Base-by-base conservation (phyloP, 2,329 filamentous ascomycete genomes). In the Talaromyces sp. region DNA sequence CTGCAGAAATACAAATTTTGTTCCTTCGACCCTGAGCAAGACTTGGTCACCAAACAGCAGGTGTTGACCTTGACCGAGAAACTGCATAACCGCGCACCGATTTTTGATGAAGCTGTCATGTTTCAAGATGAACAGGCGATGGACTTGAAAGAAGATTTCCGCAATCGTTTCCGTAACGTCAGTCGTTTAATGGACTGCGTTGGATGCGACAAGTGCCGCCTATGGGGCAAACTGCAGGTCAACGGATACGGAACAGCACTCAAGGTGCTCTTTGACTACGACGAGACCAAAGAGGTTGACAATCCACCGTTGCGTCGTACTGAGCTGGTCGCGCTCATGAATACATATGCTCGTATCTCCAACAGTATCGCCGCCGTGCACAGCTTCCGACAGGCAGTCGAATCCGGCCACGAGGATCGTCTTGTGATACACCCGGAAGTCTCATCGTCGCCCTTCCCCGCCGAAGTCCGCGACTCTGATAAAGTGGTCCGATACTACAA, bases 121-220 rank as follows among this genome's bases (percentile, higher is more conserved):
- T 99, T 99, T 77, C 90, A 90, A 73, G 83, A 85, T 60, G 80
- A 83, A 0, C 76, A 76, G 33, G 81, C 84, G 37, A 84, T 90
- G 2, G 91, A 86, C 2, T 80, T 99, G 63, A 99, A 98, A 76
- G 93, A 98, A 73, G 95, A 99, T 73, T 99, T 99, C 82, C 89
- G 92, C 69, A 95, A 96, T 76, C 90, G 95, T 16, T 99, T 99
- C 83, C 88, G 95, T 73, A 99, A 99, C 73, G 91, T 99, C 65
- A 96, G 91, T 75, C 88, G 95, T 44, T 84, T 98, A 67, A 99
- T 99, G 95, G 95, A 99, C 76, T 99, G 95, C 69, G 93, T 98
- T 21, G 95, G 95, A 50, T 99, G 95, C 76, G 95, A 99, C 80
- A 99, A 99, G 80, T 99, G 95, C 78, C 88, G 95, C 8, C 86